Conservation (phyloP, 164 flowering plant species). For the Kingdonia uniflora region DNA sequence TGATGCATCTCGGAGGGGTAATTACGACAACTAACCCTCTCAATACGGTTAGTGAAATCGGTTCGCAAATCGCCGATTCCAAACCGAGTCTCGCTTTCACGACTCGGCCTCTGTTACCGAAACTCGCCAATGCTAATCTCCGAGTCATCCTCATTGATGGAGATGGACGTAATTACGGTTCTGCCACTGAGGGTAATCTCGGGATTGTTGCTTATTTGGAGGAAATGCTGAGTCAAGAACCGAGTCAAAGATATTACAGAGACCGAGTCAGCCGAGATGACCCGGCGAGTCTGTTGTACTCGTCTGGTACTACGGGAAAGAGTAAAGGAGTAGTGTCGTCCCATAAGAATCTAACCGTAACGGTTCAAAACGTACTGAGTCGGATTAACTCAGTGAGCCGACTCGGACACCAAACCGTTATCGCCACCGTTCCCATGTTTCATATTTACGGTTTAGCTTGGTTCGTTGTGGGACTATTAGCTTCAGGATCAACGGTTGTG, state of each 20-base stretch:
- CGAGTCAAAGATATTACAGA: no score
- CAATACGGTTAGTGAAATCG: constrained; percentile 66
- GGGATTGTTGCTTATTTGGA: no score
- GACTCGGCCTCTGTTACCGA: constrained; percentile 38
- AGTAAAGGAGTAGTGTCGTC: constrained; percentile 63
- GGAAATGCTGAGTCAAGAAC: no score
- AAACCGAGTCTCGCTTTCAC: constrained; percentile 71
- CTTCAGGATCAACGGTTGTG: constrained; percentile 32
- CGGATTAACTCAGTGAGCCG: neutral
- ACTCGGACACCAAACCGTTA: constrained; percentile 2
- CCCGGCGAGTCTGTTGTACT: constrained; percentile 67
- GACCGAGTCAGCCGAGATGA: constrained; percentile 35
- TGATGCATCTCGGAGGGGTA: constrained; percentile 77
- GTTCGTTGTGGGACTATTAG: constrained; percentile 2
- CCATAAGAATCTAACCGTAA: constrained; percentile 65
- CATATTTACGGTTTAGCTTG: constrained; percentile 51
- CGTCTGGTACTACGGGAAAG: constrained; percentile 80
- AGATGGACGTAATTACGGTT: neutral
- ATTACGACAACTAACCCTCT: constrained; percentile 90
- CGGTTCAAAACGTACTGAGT: neutral
- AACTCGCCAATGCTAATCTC: constrained; percentile 42
- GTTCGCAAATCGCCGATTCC: constrained; percentile 65
- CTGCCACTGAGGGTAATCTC: no score
- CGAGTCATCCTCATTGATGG: constrained; percentile 42
- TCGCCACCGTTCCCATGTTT: constrained; percentile 46